phyloP scores from a whole-genome alignment of 176 grass and related monocot species.

The Chloris gayana region DNA sequence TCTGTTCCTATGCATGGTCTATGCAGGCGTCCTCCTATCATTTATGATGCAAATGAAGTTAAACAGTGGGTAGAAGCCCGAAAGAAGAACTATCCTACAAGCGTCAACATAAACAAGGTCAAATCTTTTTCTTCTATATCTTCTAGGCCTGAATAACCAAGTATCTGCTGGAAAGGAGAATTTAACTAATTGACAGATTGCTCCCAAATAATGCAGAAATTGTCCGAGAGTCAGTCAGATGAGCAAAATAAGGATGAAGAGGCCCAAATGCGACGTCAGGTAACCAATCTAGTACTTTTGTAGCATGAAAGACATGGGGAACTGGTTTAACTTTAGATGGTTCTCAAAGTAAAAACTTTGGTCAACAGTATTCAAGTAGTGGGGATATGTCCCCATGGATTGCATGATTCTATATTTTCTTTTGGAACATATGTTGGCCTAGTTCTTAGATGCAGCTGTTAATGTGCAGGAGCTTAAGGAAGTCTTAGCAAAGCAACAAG shows the following conservation, averaged over 20 bases:
- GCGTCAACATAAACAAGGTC: constrained; percentile 67
- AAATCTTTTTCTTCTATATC: constrained; percentile 9
- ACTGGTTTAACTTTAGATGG: constrained; percentile 28
- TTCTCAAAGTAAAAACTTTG: constrained; percentile 32
- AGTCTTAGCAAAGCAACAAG: constrained; percentile 81
- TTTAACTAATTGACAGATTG: constrained; percentile 28
- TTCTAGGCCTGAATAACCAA: neutral
- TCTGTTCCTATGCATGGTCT: neutral
- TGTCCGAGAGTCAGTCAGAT: constrained; percentile 32
- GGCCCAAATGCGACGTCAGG: constrained; percentile 60
- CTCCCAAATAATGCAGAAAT: constrained; percentile 63
- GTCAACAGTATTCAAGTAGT: constrained; percentile 1
- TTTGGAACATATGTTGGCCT: constrained; percentile 1
- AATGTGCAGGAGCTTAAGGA: constrained; percentile 82
- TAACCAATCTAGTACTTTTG: constrained; percentile 27
- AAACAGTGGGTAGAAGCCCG: constrained; percentile 87
- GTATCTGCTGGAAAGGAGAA: constrained; percentile 19
- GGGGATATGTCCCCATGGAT: constrained; percentile 20
- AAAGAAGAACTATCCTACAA: constrained; percentile 81
- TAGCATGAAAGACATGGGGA: constrained; percentile 5
- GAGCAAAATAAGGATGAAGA: constrained; percentile 53
- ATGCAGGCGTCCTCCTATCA: constrained; percentile 52
- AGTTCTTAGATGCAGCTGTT: constrained; percentile 17
- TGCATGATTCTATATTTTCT: constrained; percentile 23
- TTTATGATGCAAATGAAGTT: constrained; percentile 80